Evolutionary conservation across 2,329 filamentous ascomycete species (phyloP).

Genomic region (Penicillium sp.): DNA sequence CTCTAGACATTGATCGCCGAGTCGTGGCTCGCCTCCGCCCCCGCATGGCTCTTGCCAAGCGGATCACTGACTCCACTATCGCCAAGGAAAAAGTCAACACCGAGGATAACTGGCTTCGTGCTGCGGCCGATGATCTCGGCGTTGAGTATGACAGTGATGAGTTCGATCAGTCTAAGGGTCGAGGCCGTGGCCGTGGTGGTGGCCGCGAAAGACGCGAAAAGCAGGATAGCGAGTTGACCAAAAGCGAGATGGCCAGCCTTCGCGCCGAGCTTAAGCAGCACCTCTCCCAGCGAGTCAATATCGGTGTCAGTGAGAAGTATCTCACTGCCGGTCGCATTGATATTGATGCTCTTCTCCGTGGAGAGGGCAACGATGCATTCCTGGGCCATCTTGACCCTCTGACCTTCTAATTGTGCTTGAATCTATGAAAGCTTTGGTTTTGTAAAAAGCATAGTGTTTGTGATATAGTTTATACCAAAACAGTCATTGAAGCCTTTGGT

Average conservation of each 20-base stretch:
- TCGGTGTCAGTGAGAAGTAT: slow-evolving; percentile 84
- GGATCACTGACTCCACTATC: slow-evolving; percentile 75
- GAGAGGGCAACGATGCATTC: slow-evolving; percentile 63
- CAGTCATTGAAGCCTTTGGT: neutral
- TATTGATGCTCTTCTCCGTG: slow-evolving; percentile 69
- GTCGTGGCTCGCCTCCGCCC: slow-evolving; percentile 74
- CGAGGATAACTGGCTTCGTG: slow-evolving; percentile 79
- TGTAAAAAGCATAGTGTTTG: slow-evolving; percentile 1
- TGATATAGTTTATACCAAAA: slow-evolving; percentile 15
- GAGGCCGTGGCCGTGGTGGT: slow-evolving; percentile 70
- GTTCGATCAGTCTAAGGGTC: slow-evolving; percentile 65
- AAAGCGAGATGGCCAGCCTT: slow-evolving; percentile 69
- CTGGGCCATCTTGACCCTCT: slow-evolving; percentile 57
- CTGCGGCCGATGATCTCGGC: slow-evolving; percentile 85
- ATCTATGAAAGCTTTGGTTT: neutral
- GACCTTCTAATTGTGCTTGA: slow-evolving; percentile 30
- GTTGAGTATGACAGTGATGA: slow-evolving; percentile 92
- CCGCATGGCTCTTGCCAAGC: slow-evolving; percentile 77
- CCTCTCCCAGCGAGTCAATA: slow-evolving; percentile 72
- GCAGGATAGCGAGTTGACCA: slow-evolving; percentile 65
- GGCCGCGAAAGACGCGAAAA: slow-evolving; percentile 74
- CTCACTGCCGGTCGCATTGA: slow-evolving; percentile 82
- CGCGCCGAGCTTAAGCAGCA: slow-evolving; percentile 70
- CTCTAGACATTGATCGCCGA: slow-evolving; percentile 78
- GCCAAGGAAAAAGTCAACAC: slow-evolving; percentile 84